A percentile compares a stretch with the other conserved stretches of the same genome.
These are phyloP conservation scores for Pseudogymnoascus sp. DNA, from an alignment of 2,329 filamentous ascomycete species.

Conservation along the genomic window DNA sequence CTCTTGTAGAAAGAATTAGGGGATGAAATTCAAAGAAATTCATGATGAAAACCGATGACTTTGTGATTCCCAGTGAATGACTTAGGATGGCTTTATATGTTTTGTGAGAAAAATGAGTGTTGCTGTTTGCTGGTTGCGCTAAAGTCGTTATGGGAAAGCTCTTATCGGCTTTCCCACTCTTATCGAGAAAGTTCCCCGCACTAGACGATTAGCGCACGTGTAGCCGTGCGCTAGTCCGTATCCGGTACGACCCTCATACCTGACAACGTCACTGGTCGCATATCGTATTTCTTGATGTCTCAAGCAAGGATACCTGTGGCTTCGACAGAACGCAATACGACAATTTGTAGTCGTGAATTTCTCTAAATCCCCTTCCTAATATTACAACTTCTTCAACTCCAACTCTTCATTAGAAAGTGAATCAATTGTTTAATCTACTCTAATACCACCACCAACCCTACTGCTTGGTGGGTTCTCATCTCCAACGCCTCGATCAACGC, in stretches of 20 bases:
- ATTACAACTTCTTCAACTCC: background rate
- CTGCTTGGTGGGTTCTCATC: background rate
- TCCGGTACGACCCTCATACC: background rate
- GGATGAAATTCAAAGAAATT: background rate
- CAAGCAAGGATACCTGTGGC: background rate
- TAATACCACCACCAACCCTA: background rate
- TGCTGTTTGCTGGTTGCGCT: background rate
- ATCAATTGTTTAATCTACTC: background rate
- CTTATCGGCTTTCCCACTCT: background rate
- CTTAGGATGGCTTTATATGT: background rate
- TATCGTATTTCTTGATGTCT: background rate
- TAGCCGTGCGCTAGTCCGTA: background rate
- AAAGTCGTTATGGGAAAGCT: background rate
- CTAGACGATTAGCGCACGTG: background rate
- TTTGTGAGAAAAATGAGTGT: background rate
- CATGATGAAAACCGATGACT: background rate
- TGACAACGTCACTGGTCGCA: constrained; percentile 5
- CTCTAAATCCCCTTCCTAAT: background rate
- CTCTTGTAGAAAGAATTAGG: constrained; percentile 2
- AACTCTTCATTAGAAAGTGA: background rate
- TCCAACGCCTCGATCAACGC: background rate
- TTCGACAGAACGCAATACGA: background rate
- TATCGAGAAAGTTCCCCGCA: constrained; percentile 1
- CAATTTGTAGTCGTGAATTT: background rate
- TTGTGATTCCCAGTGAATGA: background rate